These are phyloP conservation scores for Scenedesmus sp. DNA, from an alignment of 163 green algal genomes.

Conservation along the genomic window DNA sequence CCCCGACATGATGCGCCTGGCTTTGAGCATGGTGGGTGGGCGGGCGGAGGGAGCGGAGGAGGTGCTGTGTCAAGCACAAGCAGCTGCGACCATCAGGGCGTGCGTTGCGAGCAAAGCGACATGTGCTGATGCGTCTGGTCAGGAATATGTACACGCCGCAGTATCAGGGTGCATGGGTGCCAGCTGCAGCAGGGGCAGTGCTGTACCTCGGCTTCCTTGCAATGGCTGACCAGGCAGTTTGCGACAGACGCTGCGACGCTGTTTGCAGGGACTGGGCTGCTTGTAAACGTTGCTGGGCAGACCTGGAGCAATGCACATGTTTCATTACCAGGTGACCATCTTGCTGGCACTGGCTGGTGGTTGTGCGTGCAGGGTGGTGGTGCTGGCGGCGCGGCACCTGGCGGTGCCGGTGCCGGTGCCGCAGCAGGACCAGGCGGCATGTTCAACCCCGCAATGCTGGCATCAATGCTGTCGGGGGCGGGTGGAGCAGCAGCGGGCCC, in stretches of 20 bases:
- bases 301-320: neutral
- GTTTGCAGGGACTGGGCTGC: neutral
- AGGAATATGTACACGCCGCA: too few species aligned
- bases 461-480: conserved; percentile 45
- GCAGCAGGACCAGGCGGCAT: conserved; percentile 10
- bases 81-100: neutral
- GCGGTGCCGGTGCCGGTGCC: conserved; percentile 27
- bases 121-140: neutral
- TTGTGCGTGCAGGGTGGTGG: conserved; percentile 22
- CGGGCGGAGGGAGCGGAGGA: neutral
- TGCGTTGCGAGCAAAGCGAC: neutral
- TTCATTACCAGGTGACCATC: neutral
- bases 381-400: conserved; percentile 10
- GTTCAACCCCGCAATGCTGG: conserved; percentile 47
- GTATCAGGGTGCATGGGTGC: neutral
- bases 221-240: neutral
- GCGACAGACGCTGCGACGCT: neutral
- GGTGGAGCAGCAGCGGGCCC: conserved; percentile 35
- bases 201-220: neutral
- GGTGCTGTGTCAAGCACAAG: neutral
- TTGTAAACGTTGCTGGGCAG: too few species aligned
- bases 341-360: neutral
- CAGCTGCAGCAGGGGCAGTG: neutral
- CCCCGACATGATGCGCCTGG: conserved; percentile 80
- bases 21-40: conserved; percentile 73